These are phyloP conservation scores for Glebionis coronaria DNA, from an alignment of 129 eudicot genomes.

Conservation along the genomic window DNA sequence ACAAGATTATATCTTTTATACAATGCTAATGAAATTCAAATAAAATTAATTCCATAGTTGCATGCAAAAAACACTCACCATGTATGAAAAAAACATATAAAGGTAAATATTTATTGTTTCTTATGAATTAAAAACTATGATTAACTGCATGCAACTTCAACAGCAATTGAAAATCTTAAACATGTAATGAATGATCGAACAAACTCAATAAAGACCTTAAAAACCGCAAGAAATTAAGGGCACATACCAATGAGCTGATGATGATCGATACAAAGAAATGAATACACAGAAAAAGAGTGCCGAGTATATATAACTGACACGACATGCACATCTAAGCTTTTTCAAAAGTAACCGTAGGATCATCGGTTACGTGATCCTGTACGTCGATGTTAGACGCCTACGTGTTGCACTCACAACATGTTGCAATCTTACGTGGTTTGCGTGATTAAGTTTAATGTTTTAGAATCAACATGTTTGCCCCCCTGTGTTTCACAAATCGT, in stretches of 20 bases:
- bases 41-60: no score
- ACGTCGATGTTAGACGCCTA: constrained; percentile 7
- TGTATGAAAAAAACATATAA: not conserved
- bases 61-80: not conserved
- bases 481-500: not conserved
- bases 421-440: not conserved
- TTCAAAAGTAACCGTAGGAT: constrained; percentile 17
- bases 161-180: not conserved
- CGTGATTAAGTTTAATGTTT: not conserved
- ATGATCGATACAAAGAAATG: constrained; percentile 8
- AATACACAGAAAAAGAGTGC: constrained; percentile 14
- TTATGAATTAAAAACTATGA: not conserved
- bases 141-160: constrained; percentile 14
- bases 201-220: not conserved
- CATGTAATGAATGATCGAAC: no score
- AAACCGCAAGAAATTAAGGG: constrained; percentile 3
- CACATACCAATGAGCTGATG: constrained; percentile 6
- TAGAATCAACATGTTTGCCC: not conserved
- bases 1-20: no score
- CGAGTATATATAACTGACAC: constrained; percentile 14
- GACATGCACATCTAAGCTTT: constrained; percentile 1
- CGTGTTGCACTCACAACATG: constrained; percentile 5
- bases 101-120: no score
- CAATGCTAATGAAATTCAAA: no score
- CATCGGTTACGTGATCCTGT: not conserved